phyloP scores from a whole-genome alignment of 2,329 filamentous ascomycete species.

The Tolypocladium capitatum region DNA sequence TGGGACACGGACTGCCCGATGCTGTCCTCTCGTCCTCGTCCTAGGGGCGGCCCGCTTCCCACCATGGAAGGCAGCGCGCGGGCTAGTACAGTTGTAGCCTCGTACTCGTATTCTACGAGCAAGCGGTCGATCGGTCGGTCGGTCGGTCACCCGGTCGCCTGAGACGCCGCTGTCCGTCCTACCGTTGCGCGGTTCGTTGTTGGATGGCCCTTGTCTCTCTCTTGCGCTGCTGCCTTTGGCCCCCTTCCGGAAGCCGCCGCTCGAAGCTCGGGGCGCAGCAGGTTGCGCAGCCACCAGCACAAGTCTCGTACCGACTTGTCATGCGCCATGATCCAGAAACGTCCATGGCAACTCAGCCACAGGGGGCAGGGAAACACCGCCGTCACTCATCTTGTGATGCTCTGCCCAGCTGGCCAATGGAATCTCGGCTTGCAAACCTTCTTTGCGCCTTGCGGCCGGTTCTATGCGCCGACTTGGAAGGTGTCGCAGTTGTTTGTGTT shows the following conservation, averaged over 20 bases:
- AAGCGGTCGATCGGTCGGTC: not conserved
- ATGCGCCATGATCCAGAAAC: not conserved
- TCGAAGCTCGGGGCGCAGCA: not conserved
- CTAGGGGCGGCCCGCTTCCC: not conserved
- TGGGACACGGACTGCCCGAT: not conserved
- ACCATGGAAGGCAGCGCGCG: not conserved
- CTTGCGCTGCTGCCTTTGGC: no score
- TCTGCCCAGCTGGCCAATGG: not conserved
- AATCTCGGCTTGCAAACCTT: not conserved
- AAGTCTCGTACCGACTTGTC: not conserved
- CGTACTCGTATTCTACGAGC: not conserved
- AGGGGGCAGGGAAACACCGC: not conserved
- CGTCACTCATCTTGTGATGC: not conserved
- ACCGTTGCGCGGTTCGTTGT: not conserved
- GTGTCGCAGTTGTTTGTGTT: not conserved
- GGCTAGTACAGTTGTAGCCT: not conserved
- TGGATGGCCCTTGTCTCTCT: not conserved
- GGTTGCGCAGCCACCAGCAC: not conserved
- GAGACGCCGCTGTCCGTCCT: not conserved
- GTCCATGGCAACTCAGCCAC: not conserved
- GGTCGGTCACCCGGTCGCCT: not conserved
- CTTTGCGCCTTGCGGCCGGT: not conserved
- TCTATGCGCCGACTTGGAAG: not conserved
- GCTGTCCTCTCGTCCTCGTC: not conserved
- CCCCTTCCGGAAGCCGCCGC: no score